A percentile compares a stretch with the other conserved stretches of the same genome.
Evolutionary conservation across 192 early-diverging fungal species (phyloP).

Genomic region (Coemansia sp.): DNA sequence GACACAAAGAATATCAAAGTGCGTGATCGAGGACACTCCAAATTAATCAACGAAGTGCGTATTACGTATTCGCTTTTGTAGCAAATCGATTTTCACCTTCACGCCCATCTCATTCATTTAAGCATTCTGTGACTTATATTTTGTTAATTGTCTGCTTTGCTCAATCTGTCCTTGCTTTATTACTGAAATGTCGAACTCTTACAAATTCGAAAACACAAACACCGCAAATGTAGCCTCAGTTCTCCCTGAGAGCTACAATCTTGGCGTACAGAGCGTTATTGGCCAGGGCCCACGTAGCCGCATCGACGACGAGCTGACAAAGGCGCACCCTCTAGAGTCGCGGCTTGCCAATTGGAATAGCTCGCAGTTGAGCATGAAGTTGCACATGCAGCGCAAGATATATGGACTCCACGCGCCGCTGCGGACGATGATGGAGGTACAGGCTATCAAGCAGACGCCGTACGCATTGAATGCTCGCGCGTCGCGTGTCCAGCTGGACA

Average conservation of each 20-base stretch:
- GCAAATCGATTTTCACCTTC: background rate
- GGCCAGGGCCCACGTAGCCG: conserved; percentile 31
- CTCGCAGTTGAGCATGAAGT: conserved; percentile 80
- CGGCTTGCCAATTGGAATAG: conserved; percentile 78
- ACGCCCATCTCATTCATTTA: background rate
- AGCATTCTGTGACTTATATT: conserved; percentile 2
- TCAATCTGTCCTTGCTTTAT: background rate
- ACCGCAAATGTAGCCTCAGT: conserved; percentile 22
- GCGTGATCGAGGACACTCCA: background rate
- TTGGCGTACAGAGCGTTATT: conserved; percentile 29
- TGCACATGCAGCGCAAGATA: conserved; percentile 75
- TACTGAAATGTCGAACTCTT: conserved; percentile 33
- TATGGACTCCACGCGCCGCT: conserved; percentile 94
- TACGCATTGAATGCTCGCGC: conserved; percentile 27
- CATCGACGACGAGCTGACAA: conserved; percentile 30
- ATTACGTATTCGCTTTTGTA: background rate
- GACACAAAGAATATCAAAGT: background rate
- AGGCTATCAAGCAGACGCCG: conserved; percentile 50
- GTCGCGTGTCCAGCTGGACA: conserved; percentile 70
- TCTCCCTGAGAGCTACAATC: conserved; percentile 24
- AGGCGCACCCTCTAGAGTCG: conserved; percentile 80
- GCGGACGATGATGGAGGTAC: conserved; percentile 89
- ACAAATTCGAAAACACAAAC: conserved; percentile 30
- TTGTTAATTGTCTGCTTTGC: background rate
- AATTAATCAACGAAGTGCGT: background rate